Percentiles rank a stretch among this genome's conserved stretches.
Evolutionary conservation across 2,329 filamentous ascomycete genomes (phyloP).

Genomic region (Talaromyces sp.): DNA sequence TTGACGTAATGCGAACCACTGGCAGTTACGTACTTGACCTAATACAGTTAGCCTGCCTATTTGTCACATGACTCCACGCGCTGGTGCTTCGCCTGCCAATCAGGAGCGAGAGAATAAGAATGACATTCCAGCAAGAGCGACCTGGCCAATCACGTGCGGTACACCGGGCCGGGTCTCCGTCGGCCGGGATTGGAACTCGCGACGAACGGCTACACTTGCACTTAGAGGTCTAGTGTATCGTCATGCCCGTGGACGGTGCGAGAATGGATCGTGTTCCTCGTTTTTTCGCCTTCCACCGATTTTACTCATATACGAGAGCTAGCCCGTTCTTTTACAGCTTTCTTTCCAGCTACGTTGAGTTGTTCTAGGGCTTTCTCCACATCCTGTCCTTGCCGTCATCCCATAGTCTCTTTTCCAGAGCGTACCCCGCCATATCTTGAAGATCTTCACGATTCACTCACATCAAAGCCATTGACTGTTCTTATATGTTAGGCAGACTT

Average conservation of each 20-base stretch:
- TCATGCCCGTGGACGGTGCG: conserved; percentile 8
- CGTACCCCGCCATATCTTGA: conserved; percentile 5
- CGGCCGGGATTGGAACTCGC: background rate
- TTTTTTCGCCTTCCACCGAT: conserved; percentile 9
- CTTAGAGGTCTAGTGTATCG: conserved; percentile 32
- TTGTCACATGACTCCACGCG: background rate
- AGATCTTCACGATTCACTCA: background rate
- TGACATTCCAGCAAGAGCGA: background rate
- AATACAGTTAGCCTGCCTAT: background rate
- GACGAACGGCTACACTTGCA: conserved; percentile 29
- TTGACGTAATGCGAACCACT: background rate
- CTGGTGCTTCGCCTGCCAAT: background rate
- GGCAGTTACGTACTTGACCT: background rate
- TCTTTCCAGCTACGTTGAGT: background rate
- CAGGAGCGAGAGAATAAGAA: background rate
- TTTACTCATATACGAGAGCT: conserved; percentile 7
- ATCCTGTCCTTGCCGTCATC: background rate
- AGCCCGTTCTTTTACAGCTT: conserved; percentile 5
- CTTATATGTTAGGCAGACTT: background rate
- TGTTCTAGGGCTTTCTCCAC: background rate
- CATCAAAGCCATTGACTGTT: background rate
- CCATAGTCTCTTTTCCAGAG: background rate
- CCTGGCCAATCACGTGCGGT: conserved; percentile 7
- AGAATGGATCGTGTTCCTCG: conserved; percentile 10
- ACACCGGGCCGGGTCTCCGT: conserved; percentile 10